These are phyloP conservation scores for Petasospora rhodanensis DNA, from an alignment of 1,139 yeast species.

Conservation along the genomic window DNA sequence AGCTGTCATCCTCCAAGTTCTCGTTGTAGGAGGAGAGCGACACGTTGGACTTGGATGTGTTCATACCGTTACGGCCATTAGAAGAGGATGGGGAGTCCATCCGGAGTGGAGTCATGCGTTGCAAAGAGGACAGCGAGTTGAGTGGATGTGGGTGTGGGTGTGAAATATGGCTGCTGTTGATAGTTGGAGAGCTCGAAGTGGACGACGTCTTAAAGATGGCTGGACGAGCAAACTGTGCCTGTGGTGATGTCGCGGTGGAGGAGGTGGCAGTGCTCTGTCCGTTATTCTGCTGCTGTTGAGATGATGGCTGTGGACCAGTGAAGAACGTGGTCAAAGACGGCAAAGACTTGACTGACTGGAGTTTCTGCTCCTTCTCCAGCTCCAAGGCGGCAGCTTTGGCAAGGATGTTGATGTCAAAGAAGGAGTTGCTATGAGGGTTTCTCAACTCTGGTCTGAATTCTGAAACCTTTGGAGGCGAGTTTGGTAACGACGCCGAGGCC, in stretches of 20 bases:
- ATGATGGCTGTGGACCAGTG: constrained; percentile 8
- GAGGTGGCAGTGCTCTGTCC: too few species aligned
- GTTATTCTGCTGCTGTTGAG: too few species aligned
- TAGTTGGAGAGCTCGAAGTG: constrained; percentile 25
- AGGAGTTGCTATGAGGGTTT: constrained; percentile 24
- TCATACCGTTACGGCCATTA: constrained; percentile 12
- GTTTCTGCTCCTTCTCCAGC: constrained; percentile 44
- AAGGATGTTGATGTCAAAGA: constrained; percentile 64
- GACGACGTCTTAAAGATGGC: constrained; percentile 16
- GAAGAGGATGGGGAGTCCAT: constrained; percentile 22
- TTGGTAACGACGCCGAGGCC: constrained; percentile 23
- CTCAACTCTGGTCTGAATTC: constrained; percentile 13
- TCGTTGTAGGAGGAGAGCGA: constrained; percentile 27
- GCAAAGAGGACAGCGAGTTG: constrained; percentile 43
- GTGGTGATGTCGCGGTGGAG: constrained; percentile 19
- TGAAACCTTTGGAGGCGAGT: constrained; percentile 22
- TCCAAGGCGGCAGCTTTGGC: constrained; percentile 85
- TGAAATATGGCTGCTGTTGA: constrained; percentile 25
- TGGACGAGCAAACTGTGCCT: constrained; percentile 23
- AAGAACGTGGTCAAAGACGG: constrained; percentile 65
- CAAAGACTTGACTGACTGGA: constrained; percentile 54
- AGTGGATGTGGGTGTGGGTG: constrained; percentile 35
- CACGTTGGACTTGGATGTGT: constrained; percentile 27
- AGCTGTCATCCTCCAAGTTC: constrained; percentile 41
- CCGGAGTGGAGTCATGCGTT: constrained; percentile 52